Base-by-base conservation (phyloP, 345 rosid genomes). In the Brassica rapa region DNA sequence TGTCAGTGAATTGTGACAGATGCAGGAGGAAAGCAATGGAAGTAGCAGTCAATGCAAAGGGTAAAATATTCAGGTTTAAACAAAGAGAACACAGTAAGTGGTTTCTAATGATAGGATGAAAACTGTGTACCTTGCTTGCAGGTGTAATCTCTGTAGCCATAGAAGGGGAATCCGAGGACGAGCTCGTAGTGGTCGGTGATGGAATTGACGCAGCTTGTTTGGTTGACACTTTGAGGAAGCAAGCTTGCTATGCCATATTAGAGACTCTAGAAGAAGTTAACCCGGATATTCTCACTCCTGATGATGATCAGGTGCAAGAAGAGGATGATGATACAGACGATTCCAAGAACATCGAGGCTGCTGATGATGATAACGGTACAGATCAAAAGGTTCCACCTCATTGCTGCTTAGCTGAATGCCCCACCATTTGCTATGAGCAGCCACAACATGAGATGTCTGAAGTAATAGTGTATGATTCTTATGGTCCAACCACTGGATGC, bases 121-220 rank as follows among this genome's bases (percentile, higher is more conserved):
- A 62, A 74, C 55, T 60, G 25, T 49, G 10, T 39, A 49, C 67
- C 37, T 60, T 35, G 63, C 11, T 62, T 77, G 32, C 51, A 86
- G 88, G 90, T 65, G 86, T 82, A 35, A 74, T 51, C 12, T 82
- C 85, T 1, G 83, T 85, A 76, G 85, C 81, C 4, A 60, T 87
- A 5, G 81, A 83, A 75, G 88, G 90, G 6, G 76, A 70, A 1
- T 71, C 46, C 29, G 65, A 68, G 53, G 83, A 84, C 9, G 77
- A 81, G 41, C 74, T 87, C 72, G 72, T 78, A 30, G 82, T 87
- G 57, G n/a, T 76, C 0, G 87, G 90, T 21, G 78, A 82, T 0
- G 82, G 74, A 6, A 69, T 85, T 4, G 88, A 87, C 69, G 86
- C 84, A 37, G 84, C 80, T 9, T 32, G 33, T 60, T 79, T 86